Evolutionary conservation across 2,329 filamentous ascomycete genomes (phyloP).

Genomic region (Metarhizium sp.): DNA sequence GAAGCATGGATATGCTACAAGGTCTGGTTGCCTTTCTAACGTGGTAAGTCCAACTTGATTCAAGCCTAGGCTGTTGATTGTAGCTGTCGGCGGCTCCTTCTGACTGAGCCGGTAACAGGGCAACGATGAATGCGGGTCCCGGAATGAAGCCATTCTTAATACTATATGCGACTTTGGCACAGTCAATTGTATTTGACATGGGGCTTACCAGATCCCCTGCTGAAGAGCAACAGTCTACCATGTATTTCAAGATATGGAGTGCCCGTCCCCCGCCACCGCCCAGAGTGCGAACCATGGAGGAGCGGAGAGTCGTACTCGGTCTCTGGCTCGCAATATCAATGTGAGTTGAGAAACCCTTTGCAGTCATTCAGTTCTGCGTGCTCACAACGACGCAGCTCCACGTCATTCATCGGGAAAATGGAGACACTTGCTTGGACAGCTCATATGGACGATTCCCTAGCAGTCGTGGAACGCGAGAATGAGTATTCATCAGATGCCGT

Average conservation of each 20-base stretch:
- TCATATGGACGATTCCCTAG: conserved; percentile 48
- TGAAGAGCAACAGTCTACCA: conserved; percentile 25
- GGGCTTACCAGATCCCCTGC: conserved; percentile 29
- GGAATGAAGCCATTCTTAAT: conserved; percentile 33
- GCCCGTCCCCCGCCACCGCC: conserved; percentile 14
- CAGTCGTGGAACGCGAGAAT: conserved; percentile 31
- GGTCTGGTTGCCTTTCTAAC: conserved; percentile 30
- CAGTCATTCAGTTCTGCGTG: neutral
- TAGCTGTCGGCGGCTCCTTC: neutral
- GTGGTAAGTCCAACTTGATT: neutral
- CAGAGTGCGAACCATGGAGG: conserved; percentile 35
- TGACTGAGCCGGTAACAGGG: conserved; percentile 17
- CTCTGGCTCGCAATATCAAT: conserved; percentile 32
- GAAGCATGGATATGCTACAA: conserved; percentile 40
- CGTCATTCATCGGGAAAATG: conserved; percentile 33
- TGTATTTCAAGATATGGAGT: conserved; percentile 27
- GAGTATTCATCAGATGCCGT: conserved; percentile 41
- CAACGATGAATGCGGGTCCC: conserved; percentile 25
- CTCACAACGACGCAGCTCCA: conserved; percentile 16
- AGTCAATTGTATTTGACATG: conserved; percentile 35
- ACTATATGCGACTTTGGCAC: conserved; percentile 32
- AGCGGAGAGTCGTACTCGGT: conserved; percentile 37
- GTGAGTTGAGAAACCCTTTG: conserved; percentile 13
- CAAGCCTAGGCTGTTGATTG: neutral
- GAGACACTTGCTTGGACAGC: conserved; percentile 47